Evolutionary conservation across 306 rosid species (phyloP).

Genomic region (Prunus fruticosa): DNA sequence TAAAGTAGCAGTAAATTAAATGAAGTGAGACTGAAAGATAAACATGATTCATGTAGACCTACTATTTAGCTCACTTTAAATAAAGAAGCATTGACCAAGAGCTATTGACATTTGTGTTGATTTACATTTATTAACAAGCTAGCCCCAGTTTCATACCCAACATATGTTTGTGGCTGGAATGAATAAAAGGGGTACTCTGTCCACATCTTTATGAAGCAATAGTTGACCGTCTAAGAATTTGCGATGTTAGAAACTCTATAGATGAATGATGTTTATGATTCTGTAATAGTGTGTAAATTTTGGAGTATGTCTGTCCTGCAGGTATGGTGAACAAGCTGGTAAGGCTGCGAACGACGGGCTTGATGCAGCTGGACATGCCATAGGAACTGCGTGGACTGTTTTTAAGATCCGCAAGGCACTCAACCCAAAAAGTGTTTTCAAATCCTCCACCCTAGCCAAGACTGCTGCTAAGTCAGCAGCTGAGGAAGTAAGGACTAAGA

Average conservation of each 20-base stretch:
- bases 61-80: background rate
- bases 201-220: background rate
- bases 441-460: slow-evolving; percentile 68
- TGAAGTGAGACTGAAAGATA: background rate
- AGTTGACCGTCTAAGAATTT: background rate
- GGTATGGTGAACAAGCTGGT: slow-evolving; percentile 89
- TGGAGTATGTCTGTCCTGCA: slow-evolving; percentile 37
- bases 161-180: background rate
- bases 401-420: slow-evolving; percentile 76
- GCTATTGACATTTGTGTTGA: background rate
- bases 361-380: slow-evolving; percentile 85
- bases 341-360: slow-evolving; percentile 78
- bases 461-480: slow-evolving; percentile 73
- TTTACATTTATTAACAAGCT: background rate
- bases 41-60: background rate
- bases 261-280: background rate
- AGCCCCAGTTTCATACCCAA: background rate
- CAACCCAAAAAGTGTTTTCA: slow-evolving; percentile 70
- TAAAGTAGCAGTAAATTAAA: too few species aligned
- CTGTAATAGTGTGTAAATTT: background rate
- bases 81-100: background rate
- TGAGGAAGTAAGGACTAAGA: slow-evolving; percentile 45
- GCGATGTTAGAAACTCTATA: background rate
- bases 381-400: slow-evolving; percentile 88
- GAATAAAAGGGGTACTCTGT: background rate